phyloP scores from a whole-genome alignment of 345 rosid species.

The Corchorus olitorius region DNA sequence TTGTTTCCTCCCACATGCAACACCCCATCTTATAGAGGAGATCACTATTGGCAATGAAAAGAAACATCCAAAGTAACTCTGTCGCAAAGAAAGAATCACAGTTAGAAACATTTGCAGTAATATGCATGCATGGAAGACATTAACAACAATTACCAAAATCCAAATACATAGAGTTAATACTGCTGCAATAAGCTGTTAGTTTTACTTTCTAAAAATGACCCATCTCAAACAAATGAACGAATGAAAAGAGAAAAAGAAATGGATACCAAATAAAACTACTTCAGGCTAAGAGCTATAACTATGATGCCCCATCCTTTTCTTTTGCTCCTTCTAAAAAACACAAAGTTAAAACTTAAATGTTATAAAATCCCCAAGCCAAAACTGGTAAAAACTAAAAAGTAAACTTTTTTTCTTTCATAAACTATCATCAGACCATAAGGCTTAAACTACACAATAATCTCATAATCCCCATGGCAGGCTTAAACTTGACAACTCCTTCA shows the following conservation, averaged over 20 bases:
- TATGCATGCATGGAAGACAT: not conserved
- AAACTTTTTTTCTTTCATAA: not conserved
- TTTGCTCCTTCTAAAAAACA: not conserved
- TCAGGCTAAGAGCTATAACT: not conserved
- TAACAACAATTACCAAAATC: not conserved
- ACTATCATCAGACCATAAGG: not conserved
- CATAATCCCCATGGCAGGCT: not conserved
- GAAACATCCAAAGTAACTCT: constrained; percentile 97
- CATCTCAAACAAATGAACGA: not conserved
- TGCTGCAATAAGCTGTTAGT: not conserved
- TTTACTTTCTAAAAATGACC: not conserved
- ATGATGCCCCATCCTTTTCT: not conserved
- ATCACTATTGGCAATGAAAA: constrained; percentile 88
- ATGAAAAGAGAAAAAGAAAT: not conserved
- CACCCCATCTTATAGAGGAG: constrained; percentile 88
- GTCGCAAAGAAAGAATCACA: constrained; percentile 27
- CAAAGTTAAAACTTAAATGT: constrained; percentile 3
- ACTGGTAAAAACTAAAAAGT: not conserved
- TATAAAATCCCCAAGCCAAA: not conserved
- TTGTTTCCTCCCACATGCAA: constrained; percentile 91
- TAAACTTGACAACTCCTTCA: not conserved
- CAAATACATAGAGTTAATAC: not conserved
- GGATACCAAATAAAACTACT: not conserved
- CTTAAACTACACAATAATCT: not conserved
- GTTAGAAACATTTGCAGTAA: constrained; percentile 1